These are phyloP conservation scores for Acrocalymma vagum DNA, from an alignment of 2,329 filamentous ascomycete genomes.

Conservation along the genomic window DNA sequence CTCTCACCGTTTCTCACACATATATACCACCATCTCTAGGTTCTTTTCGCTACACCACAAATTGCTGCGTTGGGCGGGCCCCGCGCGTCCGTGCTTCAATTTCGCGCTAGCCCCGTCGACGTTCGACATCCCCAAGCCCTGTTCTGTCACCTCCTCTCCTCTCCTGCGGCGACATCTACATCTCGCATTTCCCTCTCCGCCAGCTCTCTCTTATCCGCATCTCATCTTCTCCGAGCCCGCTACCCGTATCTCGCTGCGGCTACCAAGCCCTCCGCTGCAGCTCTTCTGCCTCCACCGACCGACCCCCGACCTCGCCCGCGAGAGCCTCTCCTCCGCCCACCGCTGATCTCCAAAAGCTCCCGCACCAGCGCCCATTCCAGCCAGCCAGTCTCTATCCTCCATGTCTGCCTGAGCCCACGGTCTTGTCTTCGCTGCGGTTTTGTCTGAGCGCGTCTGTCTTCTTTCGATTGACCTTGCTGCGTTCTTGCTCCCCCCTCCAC, in stretches of 20 bases:
- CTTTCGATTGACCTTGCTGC: constrained; percentile 38
- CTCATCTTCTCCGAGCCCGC: constrained; percentile 15
- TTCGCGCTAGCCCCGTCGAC: constrained; percentile 1
- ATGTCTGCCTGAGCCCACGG: constrained; percentile 39
- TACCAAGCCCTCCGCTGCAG: constrained; percentile 30
- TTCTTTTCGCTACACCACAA: too few species aligned
- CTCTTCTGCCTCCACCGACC: constrained; percentile 23
- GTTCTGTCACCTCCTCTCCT: too few species aligned
- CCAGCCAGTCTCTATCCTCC: constrained; percentile 33
- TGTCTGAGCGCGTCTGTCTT: constrained; percentile 26
- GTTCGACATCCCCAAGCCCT: constrained; percentile 2
- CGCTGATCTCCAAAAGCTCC: constrained; percentile 31
- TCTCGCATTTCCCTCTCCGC: constrained; percentile 23
- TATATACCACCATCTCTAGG: too few species aligned
- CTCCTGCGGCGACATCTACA: constrained; percentile 6
- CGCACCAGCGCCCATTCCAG: constrained; percentile 36
- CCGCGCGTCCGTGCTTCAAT: neutral
- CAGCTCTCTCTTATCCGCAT: constrained; percentile 14
- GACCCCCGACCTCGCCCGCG: constrained; percentile 28
- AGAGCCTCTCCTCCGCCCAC: constrained; percentile 33
- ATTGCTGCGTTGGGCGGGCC: neutral
- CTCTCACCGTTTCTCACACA: too few species aligned
- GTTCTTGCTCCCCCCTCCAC: constrained; percentile 29
- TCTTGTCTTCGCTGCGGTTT: constrained; percentile 17
- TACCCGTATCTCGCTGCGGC: constrained; percentile 24